These are phyloP conservation scores for Phaeosphaeria sp. DNA, from an alignment of 2,329 filamentous ascomycete species.

Conservation along the genomic window DNA sequence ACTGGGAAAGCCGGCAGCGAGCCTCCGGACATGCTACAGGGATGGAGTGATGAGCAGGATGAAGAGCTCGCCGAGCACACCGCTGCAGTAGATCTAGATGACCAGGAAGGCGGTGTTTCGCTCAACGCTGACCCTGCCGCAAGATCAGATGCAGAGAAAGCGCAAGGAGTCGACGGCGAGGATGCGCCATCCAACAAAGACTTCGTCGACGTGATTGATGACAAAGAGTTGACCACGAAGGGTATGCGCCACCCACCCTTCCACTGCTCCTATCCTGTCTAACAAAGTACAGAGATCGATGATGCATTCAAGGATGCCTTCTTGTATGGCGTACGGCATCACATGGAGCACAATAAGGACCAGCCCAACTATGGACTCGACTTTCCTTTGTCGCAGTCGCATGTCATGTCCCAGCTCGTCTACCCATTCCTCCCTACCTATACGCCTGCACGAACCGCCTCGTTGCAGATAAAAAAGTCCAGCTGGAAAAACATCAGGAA, in stretches of 20 bases:
- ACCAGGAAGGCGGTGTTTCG: slow-evolving; percentile 57
- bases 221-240: slow-evolving; percentile 63
- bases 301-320: slow-evolving; percentile 70
- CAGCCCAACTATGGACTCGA: slow-evolving; percentile 63
- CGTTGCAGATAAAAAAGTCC: slow-evolving; percentile 72
- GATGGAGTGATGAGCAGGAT: slow-evolving; percentile 53
- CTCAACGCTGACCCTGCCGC: slow-evolving; percentile 40
- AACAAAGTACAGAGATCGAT: slow-evolving; percentile 64
- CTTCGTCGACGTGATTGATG: slow-evolving; percentile 50
- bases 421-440: slow-evolving; percentile 71
- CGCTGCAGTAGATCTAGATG: slow-evolving; percentile 50
- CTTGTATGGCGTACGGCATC: slow-evolving; percentile 66
- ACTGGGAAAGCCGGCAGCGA: slow-evolving; percentile 60
- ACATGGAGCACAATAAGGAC: slow-evolving; percentile 62
- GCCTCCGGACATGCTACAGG: slow-evolving; percentile 61
- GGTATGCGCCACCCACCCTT: slow-evolving; percentile 45
- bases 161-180: slow-evolving; percentile 43
- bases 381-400: slow-evolving; percentile 69
- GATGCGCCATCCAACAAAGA: slow-evolving; percentile 40
- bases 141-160: slow-evolving; percentile 41
- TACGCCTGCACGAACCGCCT: slow-evolving; percentile 62
- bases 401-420: slow-evolving; percentile 68
- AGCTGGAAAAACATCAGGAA: slow-evolving; percentile 75
- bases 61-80: slow-evolving; percentile 49
- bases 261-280: slow-evolving; percentile 3